Evolutionary conservation across 768 basidiomycete species (phyloP).

Genomic region (Trametes villosa): DNA sequence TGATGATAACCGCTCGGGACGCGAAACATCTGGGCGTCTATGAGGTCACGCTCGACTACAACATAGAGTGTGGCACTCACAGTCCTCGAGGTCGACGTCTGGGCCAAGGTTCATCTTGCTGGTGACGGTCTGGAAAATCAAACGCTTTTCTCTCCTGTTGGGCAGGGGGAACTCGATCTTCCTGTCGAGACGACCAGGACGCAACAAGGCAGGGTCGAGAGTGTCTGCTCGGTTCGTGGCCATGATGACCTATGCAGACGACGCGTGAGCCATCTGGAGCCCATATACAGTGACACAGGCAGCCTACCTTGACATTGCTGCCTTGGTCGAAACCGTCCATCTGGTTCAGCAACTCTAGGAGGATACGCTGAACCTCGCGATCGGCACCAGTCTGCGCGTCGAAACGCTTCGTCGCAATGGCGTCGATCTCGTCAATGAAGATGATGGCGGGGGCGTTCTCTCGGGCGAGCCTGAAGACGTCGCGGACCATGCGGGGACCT

Average conservation of each 20-base stretch:
- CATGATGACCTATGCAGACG: constrained; percentile 90
- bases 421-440: constrained; percentile 99
- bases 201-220: constrained; percentile 93
- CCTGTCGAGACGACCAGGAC: constrained; percentile 95
- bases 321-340: constrained; percentile 99
- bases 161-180: constrained; percentile 99
- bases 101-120: constrained; percentile 97
- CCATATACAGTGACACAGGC: not conserved
- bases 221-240: constrained; percentile 99
- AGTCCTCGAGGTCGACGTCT: constrained; percentile 98
- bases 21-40: constrained; percentile 76
- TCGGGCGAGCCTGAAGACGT: constrained; percentile 96
- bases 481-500: constrained; percentile 99
- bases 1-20: constrained; percentile 93
- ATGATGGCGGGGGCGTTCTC: constrained; percentile 98
- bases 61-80: constrained; percentile 51
- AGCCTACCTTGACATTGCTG: constrained; percentile 91
- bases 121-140: constrained; percentile 98
- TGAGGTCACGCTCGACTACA: constrained; percentile 12
- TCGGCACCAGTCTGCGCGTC: constrained; percentile 99
- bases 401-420: constrained; percentile 99
- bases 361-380: constrained; percentile 96
- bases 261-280: not conserved
- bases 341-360: constrained; percentile 95
- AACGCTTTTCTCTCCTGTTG: constrained; percentile 89